Evolutionary conservation across 2,329 filamentous ascomycete genomes (phyloP), one percentile per base, ranked within the genome.

Genomic region (Exophiala sideris): DNA sequence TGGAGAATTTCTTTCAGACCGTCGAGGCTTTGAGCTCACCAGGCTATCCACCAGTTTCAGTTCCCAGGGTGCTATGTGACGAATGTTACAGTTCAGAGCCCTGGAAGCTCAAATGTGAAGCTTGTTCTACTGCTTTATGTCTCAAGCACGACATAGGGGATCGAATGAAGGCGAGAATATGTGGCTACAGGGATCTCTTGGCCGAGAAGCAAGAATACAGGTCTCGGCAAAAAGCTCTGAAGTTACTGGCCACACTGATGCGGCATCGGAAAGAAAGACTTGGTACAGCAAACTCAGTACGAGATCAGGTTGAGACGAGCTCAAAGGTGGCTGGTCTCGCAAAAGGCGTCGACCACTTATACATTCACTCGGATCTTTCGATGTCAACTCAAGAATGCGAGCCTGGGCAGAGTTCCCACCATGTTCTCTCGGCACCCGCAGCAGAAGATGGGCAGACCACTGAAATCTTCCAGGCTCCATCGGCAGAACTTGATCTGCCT

Each of bases 61-160:
- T 64, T 11, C 80, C 80, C 2, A 75, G 80, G 40, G 80, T 79
- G 44, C 65, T 83, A 14, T 83, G 80, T 63, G 74, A 79, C 48
- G 78, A 81, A 53, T 83, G 80, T 64, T 80, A 81, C 59, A 73
- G 76, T 29, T 78, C 76, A n/a, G 77, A 79, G 44, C 74, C 78
- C 45, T 83, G 80, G 80, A 82, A 80, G 61, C 75, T 83, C n/a
- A 74, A 78, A 36, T 83, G 80, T 65, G 78, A 79, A 62, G 74
- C 71, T 40, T 83, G 80, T 68, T 79, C 79, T 38, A 79, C 74
- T 50, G 74, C 79, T 2, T 68, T 83, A 21, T 83, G 80, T 66
- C 80, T 82, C 61, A 80, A 82, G 61, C 80, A 83, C 64, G 80
- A 83, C 59, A 76, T 83, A 41, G 75, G 79, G 21, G 79, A 75